Evolutionary conservation across 768 basidiomycete genomes (phyloP).

Genomic region (Leccinum rimulosum): DNA sequence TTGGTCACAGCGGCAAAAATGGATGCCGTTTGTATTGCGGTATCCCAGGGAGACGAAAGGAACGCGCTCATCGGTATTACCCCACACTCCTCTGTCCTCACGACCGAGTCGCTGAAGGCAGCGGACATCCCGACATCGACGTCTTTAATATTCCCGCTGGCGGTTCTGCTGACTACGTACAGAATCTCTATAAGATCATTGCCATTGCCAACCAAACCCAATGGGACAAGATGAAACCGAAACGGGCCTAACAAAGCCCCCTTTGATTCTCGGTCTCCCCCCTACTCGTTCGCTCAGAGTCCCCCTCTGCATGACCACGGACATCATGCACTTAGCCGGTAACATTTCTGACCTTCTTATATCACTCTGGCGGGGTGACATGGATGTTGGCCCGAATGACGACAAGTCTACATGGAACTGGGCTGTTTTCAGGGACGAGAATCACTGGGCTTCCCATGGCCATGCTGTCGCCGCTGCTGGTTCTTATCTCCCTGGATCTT

Average conservation of each 20-base stretch:
- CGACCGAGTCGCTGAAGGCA: slow-evolving; percentile 25
- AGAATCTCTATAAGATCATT: neutral
- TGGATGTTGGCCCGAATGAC: neutral
- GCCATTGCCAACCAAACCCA: slow-evolving; percentile 14
- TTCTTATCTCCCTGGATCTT: slow-evolving; percentile 15
- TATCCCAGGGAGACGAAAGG: slow-evolving; percentile 19
- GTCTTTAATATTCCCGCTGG: slow-evolving; percentile 13
- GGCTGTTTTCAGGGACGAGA: slow-evolving; percentile 5
- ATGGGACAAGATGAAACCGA: slow-evolving; percentile 24
- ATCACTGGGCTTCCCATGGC: slow-evolving; percentile 31
- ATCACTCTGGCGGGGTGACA: neutral
- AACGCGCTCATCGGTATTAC: slow-evolving; percentile 31
- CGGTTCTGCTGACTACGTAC: slow-evolving; percentile 3
- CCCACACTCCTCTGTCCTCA: slow-evolving; percentile 29
- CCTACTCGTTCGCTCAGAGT: slow-evolving; percentile 21
- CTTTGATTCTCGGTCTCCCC: slow-evolving; percentile 35
- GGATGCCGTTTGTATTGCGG: slow-evolving; percentile 37
- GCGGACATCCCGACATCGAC: slow-evolving; percentile 31
- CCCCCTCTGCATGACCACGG: slow-evolving; percentile 36
- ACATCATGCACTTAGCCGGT: slow-evolving; percentile 35
- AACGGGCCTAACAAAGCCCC: slow-evolving; percentile 37
- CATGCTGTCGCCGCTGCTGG: slow-evolving; percentile 7
- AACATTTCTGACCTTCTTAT: neutral
- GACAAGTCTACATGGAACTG: slow-evolving; percentile 1
- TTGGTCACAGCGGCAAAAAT: slow-evolving; percentile 33